phyloP scores from a whole-genome alignment of 768 basidiomycete species.

The Mycena pura region DNA sequence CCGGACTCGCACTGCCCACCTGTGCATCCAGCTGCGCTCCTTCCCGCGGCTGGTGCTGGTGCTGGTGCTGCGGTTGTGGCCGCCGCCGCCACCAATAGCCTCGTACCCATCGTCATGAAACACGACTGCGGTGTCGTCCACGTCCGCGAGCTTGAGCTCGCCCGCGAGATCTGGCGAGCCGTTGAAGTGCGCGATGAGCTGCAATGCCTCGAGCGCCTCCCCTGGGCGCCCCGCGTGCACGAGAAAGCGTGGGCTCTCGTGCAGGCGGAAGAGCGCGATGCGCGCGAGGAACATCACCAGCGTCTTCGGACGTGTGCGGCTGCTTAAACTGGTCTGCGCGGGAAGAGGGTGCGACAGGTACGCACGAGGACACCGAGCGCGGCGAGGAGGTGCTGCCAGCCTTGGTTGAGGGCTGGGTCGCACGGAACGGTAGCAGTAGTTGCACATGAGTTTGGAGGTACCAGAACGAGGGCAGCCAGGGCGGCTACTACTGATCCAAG shows the following conservation, averaged over 20 bases:
- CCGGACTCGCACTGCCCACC: slow-evolving; percentile 69
- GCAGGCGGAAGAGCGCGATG: slow-evolving; percentile 87
- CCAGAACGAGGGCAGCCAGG: slow-evolving; percentile 75
- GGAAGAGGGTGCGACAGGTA: slow-evolving; percentile 29
- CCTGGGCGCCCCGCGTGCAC: slow-evolving; percentile 85
- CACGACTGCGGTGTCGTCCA: slow-evolving; percentile 40
- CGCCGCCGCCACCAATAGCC: slow-evolving; percentile 11
- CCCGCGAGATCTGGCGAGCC: slow-evolving; percentile 68
- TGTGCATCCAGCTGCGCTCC: slow-evolving; percentile 18
- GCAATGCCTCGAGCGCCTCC: slow-evolving; percentile 85
- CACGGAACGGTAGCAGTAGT: slow-evolving; percentile 52
- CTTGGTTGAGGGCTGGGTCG: slow-evolving; percentile 76
- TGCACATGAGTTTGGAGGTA: slow-evolving; percentile 80
- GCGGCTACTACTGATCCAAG: slow-evolving; percentile 89
- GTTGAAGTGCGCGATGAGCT: slow-evolving; percentile 87
- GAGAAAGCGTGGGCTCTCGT: slow-evolving; percentile 94
- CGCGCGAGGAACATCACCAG: slow-evolving; percentile 86
- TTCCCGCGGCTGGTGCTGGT: not conserved
- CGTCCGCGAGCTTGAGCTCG: slow-evolving; percentile 72
- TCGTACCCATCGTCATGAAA: slow-evolving; percentile 4
- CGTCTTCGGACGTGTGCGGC: slow-evolving; percentile 70
- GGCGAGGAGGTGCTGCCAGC: slow-evolving; percentile 89
- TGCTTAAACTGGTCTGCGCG: slow-evolving; percentile 15
- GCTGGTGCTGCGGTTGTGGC: not conserved
- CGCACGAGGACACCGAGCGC: slow-evolving; percentile 83